phyloP scores from a whole-genome alignment of 495 filamentous ascomycete species.

The Neurospora tetrasperma region DNA sequence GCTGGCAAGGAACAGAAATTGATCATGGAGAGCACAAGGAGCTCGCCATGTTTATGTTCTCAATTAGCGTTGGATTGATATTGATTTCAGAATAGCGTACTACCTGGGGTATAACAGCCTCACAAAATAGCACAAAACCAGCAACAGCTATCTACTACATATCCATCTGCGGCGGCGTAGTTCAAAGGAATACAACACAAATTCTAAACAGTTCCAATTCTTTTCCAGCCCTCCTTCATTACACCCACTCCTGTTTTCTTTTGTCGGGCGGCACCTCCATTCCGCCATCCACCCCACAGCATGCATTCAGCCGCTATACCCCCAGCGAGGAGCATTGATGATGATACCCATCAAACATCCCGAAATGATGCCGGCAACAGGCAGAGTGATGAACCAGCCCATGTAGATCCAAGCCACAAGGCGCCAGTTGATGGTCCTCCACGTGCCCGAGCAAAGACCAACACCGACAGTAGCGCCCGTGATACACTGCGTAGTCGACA shows the following conservation, averaged over 20 bases:
- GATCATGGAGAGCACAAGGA: background rate
- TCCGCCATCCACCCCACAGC: background rate
- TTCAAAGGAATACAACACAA: background rate
- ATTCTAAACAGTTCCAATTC: background rate
- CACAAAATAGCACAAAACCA: background rate
- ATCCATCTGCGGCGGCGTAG: background rate
- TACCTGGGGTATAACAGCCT: background rate
- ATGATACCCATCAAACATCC: conserved; percentile 48
- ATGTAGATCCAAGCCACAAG: conserved; percentile 47
- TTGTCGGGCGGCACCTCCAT: background rate
- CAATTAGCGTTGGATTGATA: background rate
- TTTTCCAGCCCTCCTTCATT: background rate
- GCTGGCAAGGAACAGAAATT: background rate
- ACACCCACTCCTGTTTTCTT: background rate
- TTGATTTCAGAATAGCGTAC: background rate
- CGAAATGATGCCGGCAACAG: conserved; percentile 43
- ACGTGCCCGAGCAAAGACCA: conserved; percentile 47
- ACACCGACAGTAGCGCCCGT: conserved; percentile 53
- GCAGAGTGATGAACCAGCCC: conserved; percentile 51
- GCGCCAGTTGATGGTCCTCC: conserved; percentile 49
- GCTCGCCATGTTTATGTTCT: background rate
- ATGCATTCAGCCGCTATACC: background rate
- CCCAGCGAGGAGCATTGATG: conserved; percentile 43
- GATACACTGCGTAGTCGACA: conserved; percentile 53
- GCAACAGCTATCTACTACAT: background rate